These are phyloP conservation scores for Aristolochia contorta DNA, from an alignment of 164 flowering plant species.

Conservation along the genomic window DNA sequence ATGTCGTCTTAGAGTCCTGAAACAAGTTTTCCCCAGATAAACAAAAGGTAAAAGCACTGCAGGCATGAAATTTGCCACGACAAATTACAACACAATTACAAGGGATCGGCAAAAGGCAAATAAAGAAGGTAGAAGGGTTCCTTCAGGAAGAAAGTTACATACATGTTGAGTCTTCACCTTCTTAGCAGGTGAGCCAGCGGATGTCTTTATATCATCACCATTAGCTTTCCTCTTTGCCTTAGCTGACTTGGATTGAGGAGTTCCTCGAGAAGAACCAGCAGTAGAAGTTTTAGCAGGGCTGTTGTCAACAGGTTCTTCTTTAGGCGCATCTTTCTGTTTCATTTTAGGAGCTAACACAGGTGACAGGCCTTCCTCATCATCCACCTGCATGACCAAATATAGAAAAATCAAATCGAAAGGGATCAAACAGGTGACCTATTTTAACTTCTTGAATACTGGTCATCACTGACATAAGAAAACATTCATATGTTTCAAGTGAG, in stretches of 20 bases:
- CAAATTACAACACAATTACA: too few relatives aligned
- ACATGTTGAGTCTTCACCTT: conserved; percentile 54
- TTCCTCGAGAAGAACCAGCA: conserved; percentile 45
- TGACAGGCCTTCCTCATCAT: conserved; percentile 53
- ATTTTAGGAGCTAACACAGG: conserved; percentile 70
- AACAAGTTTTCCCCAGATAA: background rate
- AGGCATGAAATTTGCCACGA: too few relatives aligned
- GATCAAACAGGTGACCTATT: too few relatives aligned
- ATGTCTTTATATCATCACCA: conserved; percentile 59
- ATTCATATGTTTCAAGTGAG: too few relatives aligned
- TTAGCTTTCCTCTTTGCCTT: conserved; percentile 79
- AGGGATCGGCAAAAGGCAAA: background rate
- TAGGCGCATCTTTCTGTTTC: conserved; percentile 63
- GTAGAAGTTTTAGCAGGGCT: conserved; percentile 51
- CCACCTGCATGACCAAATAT: conserved; percentile 24
- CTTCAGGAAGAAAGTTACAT: background rate
- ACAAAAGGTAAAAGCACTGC: too few relatives aligned
- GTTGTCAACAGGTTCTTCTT: conserved; percentile 75
- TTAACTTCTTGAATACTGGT: too few relatives aligned
- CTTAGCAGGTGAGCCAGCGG: conserved; percentile 46
- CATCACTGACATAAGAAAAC: too few relatives aligned
- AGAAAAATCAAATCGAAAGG: background rate
- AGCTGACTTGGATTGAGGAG: conserved; percentile 64
- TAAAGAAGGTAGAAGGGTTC: background rate
- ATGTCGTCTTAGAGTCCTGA: conserved; percentile 41